Evolutionary conservation across 164 flowering plant genomes (phyloP).

Genomic region (Houttuynia cordata): DNA sequence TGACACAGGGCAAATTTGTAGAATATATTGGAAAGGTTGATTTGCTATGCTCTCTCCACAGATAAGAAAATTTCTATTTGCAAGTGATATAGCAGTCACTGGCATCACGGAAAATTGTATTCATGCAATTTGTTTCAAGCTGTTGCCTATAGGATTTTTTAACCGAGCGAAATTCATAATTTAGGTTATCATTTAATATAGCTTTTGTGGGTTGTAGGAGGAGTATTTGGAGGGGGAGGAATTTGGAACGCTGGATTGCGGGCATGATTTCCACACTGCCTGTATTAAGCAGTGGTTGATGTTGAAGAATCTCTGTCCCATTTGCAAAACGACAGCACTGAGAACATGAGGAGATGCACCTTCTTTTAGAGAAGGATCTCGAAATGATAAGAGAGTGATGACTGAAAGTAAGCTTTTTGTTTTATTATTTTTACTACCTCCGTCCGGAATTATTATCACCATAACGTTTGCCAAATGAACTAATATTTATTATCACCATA

Average conservation of each 20-base stretch:
- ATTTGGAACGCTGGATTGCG: slow-evolving; percentile 58
- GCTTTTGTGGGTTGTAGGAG: slow-evolving; percentile 38
- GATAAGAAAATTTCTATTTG: too few relatives aligned
- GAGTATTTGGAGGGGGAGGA: slow-evolving; percentile 50
- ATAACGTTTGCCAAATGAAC: too few relatives aligned
- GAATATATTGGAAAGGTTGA: background rate
- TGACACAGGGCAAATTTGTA: too few relatives aligned
- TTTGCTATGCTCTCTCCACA: background rate
- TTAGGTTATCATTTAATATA: background rate
- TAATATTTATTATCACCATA: too few relatives aligned
- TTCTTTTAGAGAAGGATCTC: background rate
- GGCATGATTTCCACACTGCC: slow-evolving; percentile 61
- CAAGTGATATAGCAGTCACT: background rate
- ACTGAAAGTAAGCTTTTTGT: background rate
- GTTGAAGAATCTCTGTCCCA: slow-evolving; percentile 74
- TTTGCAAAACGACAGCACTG: slow-evolving; percentile 62
- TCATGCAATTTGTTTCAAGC: too few relatives aligned
- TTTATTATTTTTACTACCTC: too few relatives aligned
- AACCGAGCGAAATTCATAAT: background rate
- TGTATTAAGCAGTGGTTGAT: slow-evolving; percentile 81
- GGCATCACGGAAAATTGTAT: too few relatives aligned
- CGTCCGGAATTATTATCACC: too few relatives aligned
- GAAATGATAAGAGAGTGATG: background rate
- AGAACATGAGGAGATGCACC: background rate
- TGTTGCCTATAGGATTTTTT: too few relatives aligned